Base-by-base conservation (phyloP, 805 yeast genomes). In the Saccharomycopsis sp. region DNA sequence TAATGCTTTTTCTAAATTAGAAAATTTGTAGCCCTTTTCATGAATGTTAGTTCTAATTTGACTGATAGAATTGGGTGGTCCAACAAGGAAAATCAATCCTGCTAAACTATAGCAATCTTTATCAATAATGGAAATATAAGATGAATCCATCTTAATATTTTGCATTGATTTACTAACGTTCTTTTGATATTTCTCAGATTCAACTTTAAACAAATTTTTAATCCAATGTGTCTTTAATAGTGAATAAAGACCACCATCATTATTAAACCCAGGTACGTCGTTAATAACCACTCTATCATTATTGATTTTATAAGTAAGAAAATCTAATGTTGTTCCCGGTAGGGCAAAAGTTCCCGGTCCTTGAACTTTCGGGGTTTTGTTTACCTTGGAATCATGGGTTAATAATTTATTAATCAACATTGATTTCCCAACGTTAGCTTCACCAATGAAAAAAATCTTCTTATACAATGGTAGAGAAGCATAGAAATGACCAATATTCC, bases 371-470 rank as follows among this genome's bases (percentile, higher is more conserved):
- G 31, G n/a, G 11, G 31, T 11, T n/a, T 11, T 27, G n/a, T n/a
- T 27, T 11, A 11, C n/a, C 31, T 27, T 27, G 16, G 27, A 38
- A 28, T 46, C 47, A 37, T 41, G 40, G 5, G 21, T 20, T 71
- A 73, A 49, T 16, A 81, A 51, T 16, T 76, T 55, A 51, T 71
- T 74, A 1, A 81, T 66, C 29, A 84, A 52, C 1, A 81, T 68
- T 2, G 86, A 77, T 57, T 84, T 84, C 1, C 94, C 94, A 11
- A 75, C 69, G 55, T 84, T 84, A 8, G 81, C 77, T 47, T 70
- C 70, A 1, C 94, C 94, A 17, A 83, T 62, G 24, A 84, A 59
- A 54, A 74, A 79, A 5, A 73, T 58, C 26, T 63, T 61, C 34
- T 35, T 41, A 19, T 37, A 23, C 5, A 38, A 17, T 0, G 67